These are phyloP conservation scores for Penicillium flavigenum DNA, from an alignment of 495 filamentous ascomycete genomes.

Conservation along the genomic window DNA sequence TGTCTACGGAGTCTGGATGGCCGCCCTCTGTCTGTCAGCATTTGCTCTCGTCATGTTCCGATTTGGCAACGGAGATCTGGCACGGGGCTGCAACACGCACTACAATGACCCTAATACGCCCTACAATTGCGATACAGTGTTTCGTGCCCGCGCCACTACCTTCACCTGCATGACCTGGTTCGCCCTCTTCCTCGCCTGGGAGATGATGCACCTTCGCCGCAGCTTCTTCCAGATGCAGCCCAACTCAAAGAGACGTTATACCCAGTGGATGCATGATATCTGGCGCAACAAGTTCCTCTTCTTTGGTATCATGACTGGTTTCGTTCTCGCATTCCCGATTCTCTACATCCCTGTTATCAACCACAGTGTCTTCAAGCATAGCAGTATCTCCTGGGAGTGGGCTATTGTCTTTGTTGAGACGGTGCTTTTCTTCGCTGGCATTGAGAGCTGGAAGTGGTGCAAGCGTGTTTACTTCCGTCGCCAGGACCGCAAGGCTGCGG, in stretches of 20 bases:
- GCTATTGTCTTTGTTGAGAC: slow-evolving; percentile 59
- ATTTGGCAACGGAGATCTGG: slow-evolving; percentile 66
- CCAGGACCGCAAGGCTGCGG: slow-evolving; percentile 19
- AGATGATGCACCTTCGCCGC: slow-evolving; percentile 66
- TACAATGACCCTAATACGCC: slow-evolving; percentile 37
- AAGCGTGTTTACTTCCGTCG: slow-evolving; percentile 57
- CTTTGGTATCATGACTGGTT: slow-evolving; percentile 64
- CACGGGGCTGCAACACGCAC: slow-evolving; percentile 59
- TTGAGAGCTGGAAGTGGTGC: slow-evolving; percentile 66
- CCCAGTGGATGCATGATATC: slow-evolving; percentile 59
- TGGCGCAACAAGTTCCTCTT: slow-evolving; percentile 75
- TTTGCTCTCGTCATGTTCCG: slow-evolving; percentile 66
- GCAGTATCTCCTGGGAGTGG: slow-evolving; percentile 74
- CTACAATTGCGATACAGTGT: slow-evolving; percentile 61
- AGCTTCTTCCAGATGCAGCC: slow-evolving; percentile 69
- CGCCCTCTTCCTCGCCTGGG: slow-evolving; percentile 71
- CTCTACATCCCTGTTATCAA: slow-evolving; percentile 74
- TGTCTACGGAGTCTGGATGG: slow-evolving; percentile 71
- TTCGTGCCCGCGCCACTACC: slow-evolving; percentile 68
- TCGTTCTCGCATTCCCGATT: slow-evolving; percentile 68
- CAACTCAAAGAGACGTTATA: slow-evolving; percentile 49
- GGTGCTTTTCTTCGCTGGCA: slow-evolving; percentile 60
- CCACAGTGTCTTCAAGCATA: slow-evolving; percentile 66
- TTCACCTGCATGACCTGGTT: slow-evolving; percentile 76
- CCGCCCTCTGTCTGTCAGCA: slow-evolving; percentile 61